Conservation (phyloP, 148 eudicot genomes). For the Chenopodium album region DNA sequence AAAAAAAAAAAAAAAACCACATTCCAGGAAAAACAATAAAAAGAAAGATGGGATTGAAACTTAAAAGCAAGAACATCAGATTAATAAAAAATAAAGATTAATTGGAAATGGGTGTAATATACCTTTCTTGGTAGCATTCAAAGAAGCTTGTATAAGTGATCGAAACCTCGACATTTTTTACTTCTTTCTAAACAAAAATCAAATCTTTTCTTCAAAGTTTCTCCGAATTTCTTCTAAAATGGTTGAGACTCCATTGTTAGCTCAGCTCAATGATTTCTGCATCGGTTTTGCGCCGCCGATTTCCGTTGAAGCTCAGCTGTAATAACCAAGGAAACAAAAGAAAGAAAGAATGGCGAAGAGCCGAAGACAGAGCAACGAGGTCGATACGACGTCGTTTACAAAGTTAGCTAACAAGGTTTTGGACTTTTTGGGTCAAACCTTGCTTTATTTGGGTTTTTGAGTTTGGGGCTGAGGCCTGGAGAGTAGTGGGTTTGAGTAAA, state of each 20-base stretch:
- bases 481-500: no score
- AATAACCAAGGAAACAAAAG: not conserved
- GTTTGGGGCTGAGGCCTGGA: not conserved
- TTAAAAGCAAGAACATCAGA: conserved; percentile 1
- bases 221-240: not conserved
- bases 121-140: conserved; percentile 89
- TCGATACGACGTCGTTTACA: conserved; percentile 13
- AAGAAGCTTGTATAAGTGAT: conserved; percentile 72
- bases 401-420: not conserved
- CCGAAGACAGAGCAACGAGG: not conserved
- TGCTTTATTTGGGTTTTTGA: not conserved
- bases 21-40: not conserved
- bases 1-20: no score
- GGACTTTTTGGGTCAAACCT: not conserved
- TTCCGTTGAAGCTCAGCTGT: not conserved
- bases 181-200: not conserved
- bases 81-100: not conserved
- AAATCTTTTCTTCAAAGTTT: not conserved
- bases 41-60: not conserved
- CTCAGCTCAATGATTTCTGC: not conserved
- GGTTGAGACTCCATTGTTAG: not conserved
- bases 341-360: conserved; percentile 3
- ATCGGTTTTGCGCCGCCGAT: not conserved
- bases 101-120: not conserved
- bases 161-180: conserved; percentile 70